phyloP scores from a whole-genome alignment of 139 green algal species.

The Asterochloris erici region DNA sequence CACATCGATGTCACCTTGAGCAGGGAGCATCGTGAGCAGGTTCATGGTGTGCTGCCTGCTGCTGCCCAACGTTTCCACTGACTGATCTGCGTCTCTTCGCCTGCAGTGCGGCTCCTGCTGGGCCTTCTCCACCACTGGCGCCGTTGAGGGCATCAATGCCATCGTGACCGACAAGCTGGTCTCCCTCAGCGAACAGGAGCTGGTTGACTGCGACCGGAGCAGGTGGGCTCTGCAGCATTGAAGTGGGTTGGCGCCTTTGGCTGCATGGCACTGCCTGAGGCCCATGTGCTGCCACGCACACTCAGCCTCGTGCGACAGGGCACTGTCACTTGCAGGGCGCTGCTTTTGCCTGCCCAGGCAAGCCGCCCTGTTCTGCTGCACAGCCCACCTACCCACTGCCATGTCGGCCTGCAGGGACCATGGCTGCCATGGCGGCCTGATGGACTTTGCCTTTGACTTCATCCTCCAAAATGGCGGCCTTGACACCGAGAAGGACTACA shows the following conservation, averaged over 20 bases:
- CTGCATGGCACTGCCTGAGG: too few species aligned
- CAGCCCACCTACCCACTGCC: too few species aligned
- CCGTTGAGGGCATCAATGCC: constrained; percentile 87
- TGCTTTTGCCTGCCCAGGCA: too few species aligned
- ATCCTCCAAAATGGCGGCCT: constrained; percentile 87
- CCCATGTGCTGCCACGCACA: too few species aligned
- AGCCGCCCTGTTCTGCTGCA: too few species aligned
- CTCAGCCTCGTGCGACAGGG: not conserved
- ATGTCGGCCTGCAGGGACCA: not conserved
- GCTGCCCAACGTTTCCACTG: not conserved
- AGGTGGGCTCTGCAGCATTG: not conserved
- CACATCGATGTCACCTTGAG: too few species aligned
- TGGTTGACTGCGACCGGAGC: constrained; percentile 85
- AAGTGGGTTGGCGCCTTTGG: too few species aligned
- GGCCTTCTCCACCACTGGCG: constrained; percentile 91
- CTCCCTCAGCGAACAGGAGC: constrained; percentile 90
- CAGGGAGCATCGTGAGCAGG: too few species aligned
- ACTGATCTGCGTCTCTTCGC: not conserved
- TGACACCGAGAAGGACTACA: constrained; percentile 87
- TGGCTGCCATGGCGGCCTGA: constrained; percentile 88
- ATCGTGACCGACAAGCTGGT: constrained; percentile 80
- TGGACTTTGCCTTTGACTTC: constrained; percentile 92
- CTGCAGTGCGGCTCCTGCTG: constrained; percentile 91
- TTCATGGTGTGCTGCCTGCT: too few species aligned
- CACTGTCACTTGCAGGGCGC: too few species aligned